These are phyloP conservation scores for Fragilariopsis cylindrus DNA, from an alignment of 108 stramenopile genomes.

Conservation along the genomic window DNA sequence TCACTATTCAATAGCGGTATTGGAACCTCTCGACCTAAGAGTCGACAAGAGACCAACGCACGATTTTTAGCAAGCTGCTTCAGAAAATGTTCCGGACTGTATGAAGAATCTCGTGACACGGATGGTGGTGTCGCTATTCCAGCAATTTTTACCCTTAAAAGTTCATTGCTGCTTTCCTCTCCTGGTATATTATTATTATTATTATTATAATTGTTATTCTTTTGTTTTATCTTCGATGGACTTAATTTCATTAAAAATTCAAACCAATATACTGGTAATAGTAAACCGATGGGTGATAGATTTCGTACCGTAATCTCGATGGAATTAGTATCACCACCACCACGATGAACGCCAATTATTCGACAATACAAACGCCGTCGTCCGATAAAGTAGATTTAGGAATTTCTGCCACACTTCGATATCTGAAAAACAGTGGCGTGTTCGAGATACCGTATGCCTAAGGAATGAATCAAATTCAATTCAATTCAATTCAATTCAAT, in stretches of 20 bases:
- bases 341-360: slow-evolving; percentile 48
- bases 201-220: background rate
- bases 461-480: too few species aligned
- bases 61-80: slow-evolving; percentile 46
- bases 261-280: slow-evolving; percentile 64
- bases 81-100: slow-evolving; percentile 40
- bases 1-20: background rate
- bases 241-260: slow-evolving; percentile 44
- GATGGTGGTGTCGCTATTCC: background rate
- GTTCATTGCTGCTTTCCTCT: background rate
- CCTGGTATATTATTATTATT: background rate
- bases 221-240: slow-evolving; percentile 21
- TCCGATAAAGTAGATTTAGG: slow-evolving; percentile 50
- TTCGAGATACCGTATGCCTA: slow-evolving; percentile 67
- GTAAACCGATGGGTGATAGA: slow-evolving; percentile 65
- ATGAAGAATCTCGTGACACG: background rate
- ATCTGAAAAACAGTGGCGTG: slow-evolving; percentile 86
- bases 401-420: slow-evolving; percentile 64
- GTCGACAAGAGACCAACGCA: slow-evolving; percentile 51
- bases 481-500: too few species aligned
- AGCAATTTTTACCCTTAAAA: background rate
- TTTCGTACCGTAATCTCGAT: slow-evolving; percentile 63
- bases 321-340: background rate
- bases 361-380: slow-evolving; percentile 67
- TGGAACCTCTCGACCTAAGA: slow-evolving; percentile 50